These are phyloP conservation scores for Globisporangium nagaii DNA, from an alignment of 352 stramenopile species.

Conservation along the genomic window DNA sequence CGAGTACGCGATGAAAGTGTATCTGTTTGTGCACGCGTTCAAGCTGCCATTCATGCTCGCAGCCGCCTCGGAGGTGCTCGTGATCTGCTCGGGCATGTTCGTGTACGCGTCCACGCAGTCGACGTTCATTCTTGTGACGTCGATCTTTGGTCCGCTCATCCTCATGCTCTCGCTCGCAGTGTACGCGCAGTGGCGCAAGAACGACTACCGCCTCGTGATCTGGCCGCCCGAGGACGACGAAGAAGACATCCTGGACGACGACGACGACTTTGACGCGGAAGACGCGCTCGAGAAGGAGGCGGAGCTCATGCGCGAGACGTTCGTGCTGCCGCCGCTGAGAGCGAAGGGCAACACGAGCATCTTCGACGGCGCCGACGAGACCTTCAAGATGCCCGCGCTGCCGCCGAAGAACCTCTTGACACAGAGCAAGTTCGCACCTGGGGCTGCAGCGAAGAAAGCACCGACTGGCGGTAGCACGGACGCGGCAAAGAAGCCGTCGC, in stretches of 20 bases:
- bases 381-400: constrained; percentile 77
- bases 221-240: constrained; percentile 79
- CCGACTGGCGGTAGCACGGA: neutral
- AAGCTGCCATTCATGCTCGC: constrained; percentile 78
- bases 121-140: constrained; percentile 74
- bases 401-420: constrained; percentile 42
- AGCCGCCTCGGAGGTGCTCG: constrained; percentile 66
- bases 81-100: constrained; percentile 80
- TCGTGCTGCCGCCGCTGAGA: constrained; percentile 73
- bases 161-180: constrained; percentile 74
- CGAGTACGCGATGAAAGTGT: constrained; percentile 71
- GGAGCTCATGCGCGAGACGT: constrained; percentile 66
- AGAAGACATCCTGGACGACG: constrained; percentile 72
- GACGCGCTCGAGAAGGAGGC: constrained; percentile 71
- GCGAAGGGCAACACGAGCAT: constrained; percentile 48
- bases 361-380: constrained; percentile 52
- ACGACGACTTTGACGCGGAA: constrained; percentile 66
- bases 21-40: constrained; percentile 56
- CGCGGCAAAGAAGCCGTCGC: neutral
- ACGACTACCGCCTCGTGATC: constrained; percentile 80
- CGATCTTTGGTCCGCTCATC: constrained; percentile 68
- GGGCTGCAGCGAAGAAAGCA: constrained; percentile 1
- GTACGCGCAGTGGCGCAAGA: constrained; percentile 72
- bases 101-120: constrained; percentile 73
- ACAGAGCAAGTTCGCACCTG: constrained; percentile 8